A percentile compares a stretch with the other conserved stretches of the same genome.
Conservation (phyloP, 2,329 filamentous ascomycete species). For the Ustulina deusta region DNA sequence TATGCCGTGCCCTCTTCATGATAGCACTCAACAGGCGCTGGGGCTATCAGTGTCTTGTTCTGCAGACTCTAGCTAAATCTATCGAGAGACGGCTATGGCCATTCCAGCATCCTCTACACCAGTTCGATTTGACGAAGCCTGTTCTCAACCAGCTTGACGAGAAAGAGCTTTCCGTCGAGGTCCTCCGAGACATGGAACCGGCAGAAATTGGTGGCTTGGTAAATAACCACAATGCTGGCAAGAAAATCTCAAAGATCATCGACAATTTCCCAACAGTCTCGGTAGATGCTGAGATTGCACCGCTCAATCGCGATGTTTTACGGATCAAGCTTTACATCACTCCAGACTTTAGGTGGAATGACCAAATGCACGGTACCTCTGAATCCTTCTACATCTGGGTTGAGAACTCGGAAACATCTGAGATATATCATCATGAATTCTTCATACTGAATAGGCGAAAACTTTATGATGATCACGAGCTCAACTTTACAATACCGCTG, state of each 20-base stretch:
- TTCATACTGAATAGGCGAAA: conserved; percentile 93
- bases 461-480: conserved; percentile 93
- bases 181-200: conserved; percentile 90
- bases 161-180: conserved; percentile 84
- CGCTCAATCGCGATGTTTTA: conserved; percentile 92
- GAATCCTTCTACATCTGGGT: conserved; percentile 99
- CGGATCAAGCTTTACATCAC: conserved; percentile 88
- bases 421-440: conserved; percentile 98
- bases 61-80: conserved; percentile 93
- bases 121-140: conserved; percentile 89
- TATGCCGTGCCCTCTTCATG: conserved; percentile 96
- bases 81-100: conserved; percentile 97
- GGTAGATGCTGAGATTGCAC: conserved; percentile 93
- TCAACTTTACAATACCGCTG: conserved; percentile 96
- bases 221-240: conserved; percentile 89
- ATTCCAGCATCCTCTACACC: conserved; percentile 92
- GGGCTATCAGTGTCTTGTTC: conserved; percentile 93
- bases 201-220: conserved; percentile 91
- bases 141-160: conserved; percentile 86
- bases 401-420: conserved; percentile 95
- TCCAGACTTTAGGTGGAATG: conserved; percentile 95
- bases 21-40: conserved; percentile 94
- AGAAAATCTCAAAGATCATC: conserved; percentile 81
- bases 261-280: conserved; percentile 93
- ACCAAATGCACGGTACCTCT: conserved; percentile 90